These are phyloP conservation scores for Amaranthus hypochondriacus DNA, from an alignment of 148 eudicot genomes.

Conservation along the genomic window DNA sequence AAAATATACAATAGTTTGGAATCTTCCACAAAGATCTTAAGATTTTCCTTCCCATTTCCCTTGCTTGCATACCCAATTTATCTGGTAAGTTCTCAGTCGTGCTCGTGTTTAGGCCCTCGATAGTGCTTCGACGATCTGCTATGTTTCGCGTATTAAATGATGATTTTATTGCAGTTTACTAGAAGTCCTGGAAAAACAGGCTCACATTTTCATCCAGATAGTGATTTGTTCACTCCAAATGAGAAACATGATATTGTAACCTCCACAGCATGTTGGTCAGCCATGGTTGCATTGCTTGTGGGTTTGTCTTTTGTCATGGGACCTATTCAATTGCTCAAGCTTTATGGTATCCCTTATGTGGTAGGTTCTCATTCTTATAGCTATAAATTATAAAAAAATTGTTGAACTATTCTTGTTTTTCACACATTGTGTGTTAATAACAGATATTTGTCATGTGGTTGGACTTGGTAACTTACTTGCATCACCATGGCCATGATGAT, in stretches of 20 bases:
- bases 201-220: slow-evolving; percentile 61
- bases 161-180: slow-evolving; percentile 37
- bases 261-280: slow-evolving; percentile 68
- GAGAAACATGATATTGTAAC: slow-evolving; percentile 58
- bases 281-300: slow-evolving; percentile 59
- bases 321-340: slow-evolving; percentile 62
- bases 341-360: slow-evolving; percentile 64
- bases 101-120: background rate
- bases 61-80: slow-evolving; percentile 69
- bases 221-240: slow-evolving; percentile 49
- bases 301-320: slow-evolving; percentile 63
- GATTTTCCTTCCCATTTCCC: slow-evolving; percentile 69
- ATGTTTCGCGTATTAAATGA: background rate
- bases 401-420: background rate
- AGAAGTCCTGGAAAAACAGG: slow-evolving; percentile 73
- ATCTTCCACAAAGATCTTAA: slow-evolving; percentile 37
- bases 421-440: slow-evolving; percentile 3
- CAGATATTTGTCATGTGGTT: slow-evolving; percentile 79
- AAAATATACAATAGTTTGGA: slow-evolving; percentile 49
- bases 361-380: slow-evolving; percentile 28
- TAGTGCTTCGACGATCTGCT: no score
- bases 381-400: background rate
- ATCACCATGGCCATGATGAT: slow-evolving; percentile 78
- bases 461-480: slow-evolving; percentile 78
- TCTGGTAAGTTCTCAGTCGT: slow-evolving; percentile 41